Evolutionary conservation across 1,139 yeast species (phyloP), one percentile per base, ranked within the genome.

Genomic region (Suhomyces guaymorum): DNA sequence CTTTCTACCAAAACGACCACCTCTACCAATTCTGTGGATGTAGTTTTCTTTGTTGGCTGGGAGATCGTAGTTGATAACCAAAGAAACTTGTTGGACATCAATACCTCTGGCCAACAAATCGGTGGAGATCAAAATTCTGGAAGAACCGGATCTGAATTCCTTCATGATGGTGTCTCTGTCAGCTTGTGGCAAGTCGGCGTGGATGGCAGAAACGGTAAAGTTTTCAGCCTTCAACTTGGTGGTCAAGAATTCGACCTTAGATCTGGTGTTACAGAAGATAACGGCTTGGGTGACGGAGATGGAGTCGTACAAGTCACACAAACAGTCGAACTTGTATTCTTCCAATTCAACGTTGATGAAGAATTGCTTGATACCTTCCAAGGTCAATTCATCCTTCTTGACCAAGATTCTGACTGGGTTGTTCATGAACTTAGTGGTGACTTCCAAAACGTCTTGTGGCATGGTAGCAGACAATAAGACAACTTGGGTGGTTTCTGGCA

Each of bases 1-100:
- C 82, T 92, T 92, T 75, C 98, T 83, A 78, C 98, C 98, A 78
- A 92, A 92, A 78, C 98, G 92, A 77, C 98, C 98, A 78, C 96
- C 95, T 80, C 98, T 87, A 81, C 98, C 98, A 61, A 92, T 92
- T 82, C 98, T 85, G 79, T 92, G 98, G 63, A 92, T 88, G 71
- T 92, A 92, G 84, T 92, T 90, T 75, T 92, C 97, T 71, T 89
- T 86, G 82, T 90, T 88, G 61, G 89, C 77, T 57, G 98, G 98
- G 68, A 92, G 78, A 69, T 92, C 98, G 76, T 86, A 92, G 82
- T 92, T 92, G 68, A 92, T 90, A 59, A 92, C 98, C 62, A 92
- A 78, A 38, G 97, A 90, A 51, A 92, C 97, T 74, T 92, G 98
- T 79, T 92, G 98, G 52, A 92, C 96, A 75, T 92, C 98, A 58